These are phyloP conservation scores for Diaporthe caulivora DNA, from an alignment of 2,329 filamentous ascomycete genomes.

Conservation along the genomic window DNA sequence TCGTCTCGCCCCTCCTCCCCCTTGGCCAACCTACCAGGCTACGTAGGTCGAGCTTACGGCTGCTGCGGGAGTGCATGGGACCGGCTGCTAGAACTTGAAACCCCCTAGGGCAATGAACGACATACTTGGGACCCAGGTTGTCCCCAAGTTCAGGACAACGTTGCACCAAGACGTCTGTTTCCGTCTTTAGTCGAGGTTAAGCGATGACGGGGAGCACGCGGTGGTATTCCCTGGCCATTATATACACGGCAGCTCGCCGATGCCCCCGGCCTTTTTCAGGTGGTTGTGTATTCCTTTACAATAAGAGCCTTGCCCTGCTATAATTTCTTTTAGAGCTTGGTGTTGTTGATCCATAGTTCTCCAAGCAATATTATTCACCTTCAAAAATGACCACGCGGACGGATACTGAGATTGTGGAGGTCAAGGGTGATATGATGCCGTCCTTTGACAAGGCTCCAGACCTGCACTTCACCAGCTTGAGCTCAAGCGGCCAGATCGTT, in stretches of 20 bases:
- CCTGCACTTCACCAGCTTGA: conserved; percentile 24
- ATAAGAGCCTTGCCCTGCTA: background rate
- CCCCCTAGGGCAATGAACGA: conserved; percentile 20
- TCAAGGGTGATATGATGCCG: conserved; percentile 8
- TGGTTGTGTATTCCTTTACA: background rate
- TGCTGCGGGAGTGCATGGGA: conserved; percentile 7
- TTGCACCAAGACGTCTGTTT: conserved; percentile 20
- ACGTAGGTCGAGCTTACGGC: conserved; percentile 1
- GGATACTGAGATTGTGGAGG: conserved; percentile 12
- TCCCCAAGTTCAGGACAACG: conserved; percentile 13
- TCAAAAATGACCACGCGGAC: background rate
- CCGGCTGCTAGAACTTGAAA: conserved; percentile 29
- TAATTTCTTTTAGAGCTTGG: background rate
- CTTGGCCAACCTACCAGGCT: conserved; percentile 6
- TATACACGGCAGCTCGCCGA: conserved; percentile 17
- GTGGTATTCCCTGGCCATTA: conserved; percentile 8
- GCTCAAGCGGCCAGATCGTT: conserved; percentile 3
- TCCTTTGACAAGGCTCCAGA: conserved; percentile 11
- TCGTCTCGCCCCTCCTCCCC: background rate
- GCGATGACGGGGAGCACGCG: conserved; percentile 16
- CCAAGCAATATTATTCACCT: background rate
- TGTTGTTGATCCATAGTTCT: background rate
- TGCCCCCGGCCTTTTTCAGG: background rate
- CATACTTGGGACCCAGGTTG: conserved; percentile 9
- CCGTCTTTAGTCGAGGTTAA: conserved; percentile 16